phyloP scores from a whole-genome alignment of 164 flowering plant genomes.

The Chimonanthus praecox region DNA sequence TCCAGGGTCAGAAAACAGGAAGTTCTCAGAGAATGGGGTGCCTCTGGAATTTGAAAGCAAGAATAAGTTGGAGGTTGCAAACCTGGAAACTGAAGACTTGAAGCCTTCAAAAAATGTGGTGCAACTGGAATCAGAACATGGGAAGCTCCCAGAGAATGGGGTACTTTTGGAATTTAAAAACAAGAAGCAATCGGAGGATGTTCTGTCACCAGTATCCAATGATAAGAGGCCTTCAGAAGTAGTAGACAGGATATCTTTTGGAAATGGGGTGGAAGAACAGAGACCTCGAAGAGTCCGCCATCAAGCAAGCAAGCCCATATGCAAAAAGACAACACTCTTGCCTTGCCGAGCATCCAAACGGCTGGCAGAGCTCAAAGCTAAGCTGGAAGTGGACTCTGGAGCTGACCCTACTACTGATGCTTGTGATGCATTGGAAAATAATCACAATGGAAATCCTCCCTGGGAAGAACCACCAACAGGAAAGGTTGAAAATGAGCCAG shows the following conservation, averaged over 20 bases:
- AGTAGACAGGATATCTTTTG: neutral
- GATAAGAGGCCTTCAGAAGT: neutral
- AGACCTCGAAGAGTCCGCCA: neutral
- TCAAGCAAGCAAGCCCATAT: slow-evolving; percentile 14
- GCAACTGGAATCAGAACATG: neutral
- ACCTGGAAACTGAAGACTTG: neutral
- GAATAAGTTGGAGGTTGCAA: neutral
- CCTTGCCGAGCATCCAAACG: slow-evolving; percentile 57
- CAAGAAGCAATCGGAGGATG: neutral
- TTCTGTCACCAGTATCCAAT: neutral
- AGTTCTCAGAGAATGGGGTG: neutral
- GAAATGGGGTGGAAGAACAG: neutral
- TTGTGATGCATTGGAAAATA: neutral
- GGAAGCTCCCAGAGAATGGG: neutral
- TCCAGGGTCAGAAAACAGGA: neutral
- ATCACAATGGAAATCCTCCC: neutral
- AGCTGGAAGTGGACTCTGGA: slow-evolving; percentile 21
- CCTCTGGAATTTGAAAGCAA: neutral
- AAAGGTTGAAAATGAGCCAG: slow-evolving; percentile 14
- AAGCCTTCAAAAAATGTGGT: neutral
- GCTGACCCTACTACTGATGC: slow-evolving; percentile 2
- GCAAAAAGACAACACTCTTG: slow-evolving; percentile 15
- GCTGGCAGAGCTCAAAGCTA: slow-evolving; percentile 38
- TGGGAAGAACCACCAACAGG: neutral
- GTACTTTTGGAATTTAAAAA: neutral